These are phyloP conservation scores for Nevesoporus exiguus DNA, from an alignment of 768 basidiomycete genomes.

Conservation along the genomic window DNA sequence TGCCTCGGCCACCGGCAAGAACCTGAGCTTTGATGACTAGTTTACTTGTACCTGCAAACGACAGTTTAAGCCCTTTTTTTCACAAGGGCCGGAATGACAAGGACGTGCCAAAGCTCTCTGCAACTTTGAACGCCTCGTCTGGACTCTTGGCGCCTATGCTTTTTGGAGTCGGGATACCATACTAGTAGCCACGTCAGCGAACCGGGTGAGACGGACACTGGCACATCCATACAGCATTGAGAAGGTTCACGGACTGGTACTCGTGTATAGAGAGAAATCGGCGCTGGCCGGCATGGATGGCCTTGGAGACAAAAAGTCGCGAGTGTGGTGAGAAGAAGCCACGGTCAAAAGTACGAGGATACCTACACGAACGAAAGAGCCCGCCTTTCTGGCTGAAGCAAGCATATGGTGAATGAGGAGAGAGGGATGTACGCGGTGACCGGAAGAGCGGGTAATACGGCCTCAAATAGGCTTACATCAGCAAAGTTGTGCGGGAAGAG, in stretches of 20 bases:
- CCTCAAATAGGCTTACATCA: conserved; percentile 37
- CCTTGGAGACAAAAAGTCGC: conserved; percentile 33
- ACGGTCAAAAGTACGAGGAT: neutral
- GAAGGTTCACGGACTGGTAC: conserved; percentile 91
- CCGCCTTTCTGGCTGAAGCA: conserved; percentile 60
- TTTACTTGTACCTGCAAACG: conserved; percentile 55
- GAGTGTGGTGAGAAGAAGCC: neutral
- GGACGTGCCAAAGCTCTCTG: conserved; percentile 77
- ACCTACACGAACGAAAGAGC: conserved; percentile 61
- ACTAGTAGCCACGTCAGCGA: conserved; percentile 47
- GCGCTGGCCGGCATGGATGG: conserved; percentile 76
- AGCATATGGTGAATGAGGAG: conserved; percentile 51
- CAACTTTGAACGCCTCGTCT: conserved; percentile 85
- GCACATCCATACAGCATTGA: conserved; percentile 72
- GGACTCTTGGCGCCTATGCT: conserved; percentile 83
- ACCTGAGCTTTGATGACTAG: conserved; percentile 99
- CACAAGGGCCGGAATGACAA: neutral
- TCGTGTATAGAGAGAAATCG: conserved; percentile 97
- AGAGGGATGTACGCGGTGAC: conserved; percentile 9
- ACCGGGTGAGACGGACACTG: neutral
- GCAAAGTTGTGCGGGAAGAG: conserved; percentile 22
- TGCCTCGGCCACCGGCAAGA: conserved; percentile 96
- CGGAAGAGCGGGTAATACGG: conserved; percentile 4
- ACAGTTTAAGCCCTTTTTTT: neutral
- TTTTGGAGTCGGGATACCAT: conserved; percentile 93